Base-by-base conservation (phyloP, 495 filamentous ascomycete genomes). In the Usnea hakonensis region DNA sequence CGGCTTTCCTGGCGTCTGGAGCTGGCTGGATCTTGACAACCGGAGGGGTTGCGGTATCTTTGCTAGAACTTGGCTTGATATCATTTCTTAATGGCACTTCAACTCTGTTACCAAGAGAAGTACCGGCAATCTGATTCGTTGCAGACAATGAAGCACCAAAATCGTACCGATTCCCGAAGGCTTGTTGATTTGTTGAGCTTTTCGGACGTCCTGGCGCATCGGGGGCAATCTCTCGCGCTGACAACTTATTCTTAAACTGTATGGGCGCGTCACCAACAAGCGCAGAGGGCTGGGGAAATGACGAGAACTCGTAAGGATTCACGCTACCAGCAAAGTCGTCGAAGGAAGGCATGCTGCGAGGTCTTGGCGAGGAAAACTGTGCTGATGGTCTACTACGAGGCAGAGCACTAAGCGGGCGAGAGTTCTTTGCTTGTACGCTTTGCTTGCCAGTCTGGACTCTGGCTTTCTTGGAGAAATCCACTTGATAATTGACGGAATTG, bases 81-180 rank as follows among this genome's bases (percentile, higher is more conserved):
- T 46, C 57, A 35, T 50, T 50, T 26, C 28, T 60, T 33, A 57
- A 62, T 32, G 38, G 60, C 28, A 64, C 37, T 41, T 57, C 65
- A 57, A 55, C 63, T 52, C 64, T 61, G 33, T 68, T 61, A 44
- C 64, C 61, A 40, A 56, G 37, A 14, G 46, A 60, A 36, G 52
- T 60, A 41, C 55, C 52, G 36, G 64, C 53, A 36, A 54, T 14
- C 63, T 85, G 83, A 66, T 95, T 88, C n/a, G 91, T 91, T 13
- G 90, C 89, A 55, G 79, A 86, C 38, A 97, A 79, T 1, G 95
- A 97, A 38, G 89, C 89, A 52, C 87, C 84, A 69, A 98, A 97
- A 73, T 97, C 92, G 72, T 98, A 98, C 44, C 94, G 86, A 69
- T 88, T 90, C 44, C 90, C 86, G 68, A 97, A 96, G 40, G 86